Percentiles rank a stretch among this genome's conserved stretches.
Evolutionary conservation across 2,329 filamentous ascomycete species (phyloP).

Genomic region (Xylariales sp.): DNA sequence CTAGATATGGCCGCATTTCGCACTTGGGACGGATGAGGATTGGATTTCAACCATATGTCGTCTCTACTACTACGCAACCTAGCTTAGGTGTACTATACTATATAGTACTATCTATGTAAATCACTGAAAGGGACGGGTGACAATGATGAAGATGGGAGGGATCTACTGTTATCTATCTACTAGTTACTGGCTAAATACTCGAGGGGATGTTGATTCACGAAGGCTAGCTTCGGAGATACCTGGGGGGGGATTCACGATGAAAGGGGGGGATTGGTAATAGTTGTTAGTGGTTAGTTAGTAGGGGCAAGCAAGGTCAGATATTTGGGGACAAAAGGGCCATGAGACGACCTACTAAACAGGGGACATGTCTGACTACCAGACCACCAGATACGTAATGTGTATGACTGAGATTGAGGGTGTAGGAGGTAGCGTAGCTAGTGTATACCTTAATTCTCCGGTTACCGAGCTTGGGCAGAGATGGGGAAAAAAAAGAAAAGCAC

Average conservation of each 20-base stretch:
- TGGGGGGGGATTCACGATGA: background rate
- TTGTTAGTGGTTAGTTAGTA: background rate
- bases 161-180: conserved; percentile 2
- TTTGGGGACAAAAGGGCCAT: background rate
- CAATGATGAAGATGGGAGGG: conserved; percentile 2
- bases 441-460: background rate
- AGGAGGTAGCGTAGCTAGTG: no score
- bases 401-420: background rate
- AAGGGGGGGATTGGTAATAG: conserved; percentile 8
- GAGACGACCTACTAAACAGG: background rate
- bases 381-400: conserved; percentile 16
- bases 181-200: background rate
- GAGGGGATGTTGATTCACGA: background rate
- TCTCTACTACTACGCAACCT: background rate
- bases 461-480: background rate
- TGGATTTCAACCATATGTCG: background rate
- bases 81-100: no score
- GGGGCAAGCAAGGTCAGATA: conserved; percentile 2
- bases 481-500: background rate
- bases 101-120: no score
- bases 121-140: background rate
- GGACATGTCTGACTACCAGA: conserved; percentile 3
- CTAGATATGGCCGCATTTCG: conserved; percentile 13
- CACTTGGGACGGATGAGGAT: background rate
- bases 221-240: conserved; percentile 1